Evolutionary conservation across 441 rosid genomes (phyloP), one percentile per base, ranked within the genome.

Genomic region (Brassica balearica): DNA sequence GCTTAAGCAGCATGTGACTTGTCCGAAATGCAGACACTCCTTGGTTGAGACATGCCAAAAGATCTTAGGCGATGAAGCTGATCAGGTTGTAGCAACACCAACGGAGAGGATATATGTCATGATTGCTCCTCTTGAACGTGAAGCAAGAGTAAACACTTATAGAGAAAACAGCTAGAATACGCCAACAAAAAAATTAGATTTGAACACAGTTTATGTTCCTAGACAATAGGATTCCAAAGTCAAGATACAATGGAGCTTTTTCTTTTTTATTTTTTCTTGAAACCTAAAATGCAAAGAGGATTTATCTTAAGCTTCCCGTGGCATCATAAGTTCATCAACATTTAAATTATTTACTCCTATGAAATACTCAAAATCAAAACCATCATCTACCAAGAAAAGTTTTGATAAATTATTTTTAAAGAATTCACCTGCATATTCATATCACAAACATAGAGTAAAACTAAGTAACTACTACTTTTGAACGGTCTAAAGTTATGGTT

Each of bases 1-100:
- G 84, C 82, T 82, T 55, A 65, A 10, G 4, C 74, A 77, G 10
- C 79, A 82, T 22, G 43, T 23, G 61, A 77, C 84, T 73, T 82
- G 84, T 60, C 84, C 84, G 1, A 81, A 76, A 73, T 81, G 84
- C 34, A 81, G 84, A 77, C 81, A 81, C 62, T 72, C 69, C 48
- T 65, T 81, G 60, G 75, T 81, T 53, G 77, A 81, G 17, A 81
- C 81, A 27, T 81, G 81, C 70, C 71, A 81, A 43, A 81, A 81
- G 81, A 62, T 86, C 46, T 67, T 76, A 76, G 71, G 62, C n/a
- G 71, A 51, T 38, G 77, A 55, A 72, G 62, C 74, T 25, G 80
- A 79, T 72, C 73, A 84, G 48, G 72, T 81, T 14, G 61, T 41
- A 22, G 67, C 64, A 64, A 46, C 79, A 70, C 9, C 65, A 75